Conservation (phyloP, 345 rosid species). For the Brassica carinata region DNA sequence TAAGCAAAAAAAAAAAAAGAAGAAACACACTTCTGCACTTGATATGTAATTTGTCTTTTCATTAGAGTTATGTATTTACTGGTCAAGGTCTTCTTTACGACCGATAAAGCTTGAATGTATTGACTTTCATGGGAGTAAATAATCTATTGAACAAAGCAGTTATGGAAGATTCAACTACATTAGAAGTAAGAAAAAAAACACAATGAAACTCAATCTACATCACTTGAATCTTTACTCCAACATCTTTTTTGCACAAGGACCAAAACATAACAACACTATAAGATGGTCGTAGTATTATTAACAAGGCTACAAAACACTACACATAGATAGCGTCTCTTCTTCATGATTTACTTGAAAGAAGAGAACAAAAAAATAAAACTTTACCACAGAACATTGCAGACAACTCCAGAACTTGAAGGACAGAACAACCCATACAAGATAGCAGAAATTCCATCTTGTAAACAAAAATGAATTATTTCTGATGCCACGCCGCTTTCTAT, state of each 20-base stretch:
- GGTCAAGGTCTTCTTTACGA: neutral
- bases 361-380: neutral
- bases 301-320: constrained; percentile 24
- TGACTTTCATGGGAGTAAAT: neutral
- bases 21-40: neutral
- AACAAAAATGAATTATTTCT: constrained; percentile 19
- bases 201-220: constrained; percentile 3
- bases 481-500: neutral
- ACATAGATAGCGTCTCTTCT: constrained; percentile 5
- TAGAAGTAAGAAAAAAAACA: neutral
- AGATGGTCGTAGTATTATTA: constrained; percentile 19
- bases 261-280: constrained; percentile 11
- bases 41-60: neutral
- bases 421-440: neutral
- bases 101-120: neutral
- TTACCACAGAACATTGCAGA: neutral
- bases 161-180: neutral
- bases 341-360: constrained; percentile 11
- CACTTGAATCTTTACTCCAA: neutral
- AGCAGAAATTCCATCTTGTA: neutral
- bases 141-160: neutral
- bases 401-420: constrained; percentile 22
- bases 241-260: neutral
- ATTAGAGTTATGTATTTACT: constrained; percentile 1
- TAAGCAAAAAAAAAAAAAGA: neutral